Evolutionary conservation across 2,329 filamentous ascomycete genomes (phyloP), one percentile per base, ranked within the genome.

Genomic region (Talaromyces sp.): DNA sequence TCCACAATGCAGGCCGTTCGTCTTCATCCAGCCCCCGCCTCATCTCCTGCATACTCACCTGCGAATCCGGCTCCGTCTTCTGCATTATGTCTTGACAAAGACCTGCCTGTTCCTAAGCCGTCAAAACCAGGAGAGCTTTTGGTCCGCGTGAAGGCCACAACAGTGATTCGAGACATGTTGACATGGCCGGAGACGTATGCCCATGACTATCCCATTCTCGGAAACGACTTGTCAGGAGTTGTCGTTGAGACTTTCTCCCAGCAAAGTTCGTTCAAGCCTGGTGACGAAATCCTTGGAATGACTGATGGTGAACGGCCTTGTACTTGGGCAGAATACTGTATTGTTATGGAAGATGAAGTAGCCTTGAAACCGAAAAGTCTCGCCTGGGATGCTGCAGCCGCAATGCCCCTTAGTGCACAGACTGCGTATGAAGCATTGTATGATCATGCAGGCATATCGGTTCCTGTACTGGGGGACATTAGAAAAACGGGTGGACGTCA

Each of bases 371-470:
- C 73, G 1, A 9, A 21, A 5, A 16, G 9, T 1, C 44, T 73
- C 14, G 40, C 40, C 2, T 72, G 66, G 61, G 70, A 62, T 21
- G 63, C 68, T 42, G 69, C 70, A 0, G 72, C 72, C 6, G 67
- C 68, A 2, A 48, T 73, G 44, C 72, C 71, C 11, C 60, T 75
- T 2, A 71, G 70, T 46, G 71, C 66, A 25, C 65, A 68, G 64
- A 75, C 73, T 28, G 72, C 72, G 6, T 73, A 67, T 23, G 67
- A 75, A 65, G 71, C 71, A n/a, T 61, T 74, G n/a, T 71, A 73
- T 54, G 69, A 69, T 1, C 67, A 71, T 58, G 70, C 65, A 2
- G 64, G 67, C 9, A 58, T 71, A 18, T 16, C 52, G 11, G n/a
- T 55, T 9, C 65, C 62, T 46, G 55, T 59, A 25, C 28, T 55